These are phyloP conservation scores for Scenedesmus sp. DNA, from an alignment of 163 green algal species.

Conservation along the genomic window DNA sequence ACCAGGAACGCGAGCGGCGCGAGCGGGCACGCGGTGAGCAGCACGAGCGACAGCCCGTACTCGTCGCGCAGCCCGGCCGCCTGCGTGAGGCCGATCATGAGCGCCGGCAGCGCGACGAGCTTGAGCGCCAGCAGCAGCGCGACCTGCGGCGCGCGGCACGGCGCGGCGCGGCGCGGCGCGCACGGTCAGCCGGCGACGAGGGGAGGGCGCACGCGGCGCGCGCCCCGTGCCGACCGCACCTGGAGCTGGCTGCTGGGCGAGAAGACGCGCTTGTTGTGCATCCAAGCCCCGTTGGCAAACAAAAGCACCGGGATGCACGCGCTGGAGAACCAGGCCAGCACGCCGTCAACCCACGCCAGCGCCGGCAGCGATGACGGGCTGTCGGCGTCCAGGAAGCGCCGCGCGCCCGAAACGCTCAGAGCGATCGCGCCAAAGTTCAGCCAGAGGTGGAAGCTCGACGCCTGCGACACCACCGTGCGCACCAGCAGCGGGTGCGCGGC, in stretches of 20 bases:
- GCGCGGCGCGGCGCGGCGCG: no score
- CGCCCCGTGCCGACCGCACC: background rate
- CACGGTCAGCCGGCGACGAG: no score
- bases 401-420: slow-evolving; percentile 1
- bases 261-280: slow-evolving; percentile 19
- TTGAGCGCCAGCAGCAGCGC: slow-evolving; percentile 29
- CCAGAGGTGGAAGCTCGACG: slow-evolving; percentile 40
- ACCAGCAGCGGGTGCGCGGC: slow-evolving; percentile 25
- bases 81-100: slow-evolving; percentile 22
- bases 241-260: slow-evolving; percentile 24
- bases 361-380: slow-evolving; percentile 5
- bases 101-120: slow-evolving; percentile 10
- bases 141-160: no score
- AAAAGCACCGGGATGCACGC: slow-evolving; percentile 20
- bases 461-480: slow-evolving; percentile 13
- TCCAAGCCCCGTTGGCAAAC: slow-evolving; percentile 40
- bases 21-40: slow-evolving; percentile 22
- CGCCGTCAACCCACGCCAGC: slow-evolving; percentile 30
- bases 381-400: slow-evolving; percentile 27
- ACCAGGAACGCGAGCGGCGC: slow-evolving; percentile 36
- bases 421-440: slow-evolving; percentile 33
- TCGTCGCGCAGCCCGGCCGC: background rate
- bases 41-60: slow-evolving; percentile 37
- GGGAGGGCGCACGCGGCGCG: no score
- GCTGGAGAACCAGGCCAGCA: slow-evolving; percentile 25